Base-by-base conservation (phyloP, 106 monocot species). In the Acorus calamus region DNA sequence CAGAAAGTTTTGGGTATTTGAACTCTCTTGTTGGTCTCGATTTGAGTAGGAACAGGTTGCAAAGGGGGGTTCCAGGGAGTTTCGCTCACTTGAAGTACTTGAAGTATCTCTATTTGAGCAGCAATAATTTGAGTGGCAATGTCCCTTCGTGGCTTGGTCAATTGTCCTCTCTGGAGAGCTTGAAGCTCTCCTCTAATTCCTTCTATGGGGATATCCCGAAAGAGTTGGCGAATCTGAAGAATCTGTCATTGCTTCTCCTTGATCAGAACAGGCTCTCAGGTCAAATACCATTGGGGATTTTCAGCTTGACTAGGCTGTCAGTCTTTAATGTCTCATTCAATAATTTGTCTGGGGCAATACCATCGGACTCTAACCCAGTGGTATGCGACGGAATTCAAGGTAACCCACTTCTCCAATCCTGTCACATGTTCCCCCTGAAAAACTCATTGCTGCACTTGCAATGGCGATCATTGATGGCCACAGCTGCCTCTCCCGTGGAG, bases 131-230 rank as follows among this genome's bases (percentile, higher is more conserved):
- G 12, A 78, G 52, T 60, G 94, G 89, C 43, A 28, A 8, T 3
- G 78, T 88, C 56, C 83, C 92, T 60, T 12, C 53, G 50, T 62
- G 57, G n/a, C 73, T 86, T 14, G 71, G 70, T 54, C 60, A 74
- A 68, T 73, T 86, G 71, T 42, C 43, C 46, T 86, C 86, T 48
- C 77, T 94, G 7, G 42, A 72, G 51, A 54, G 75, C 44, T 55
- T 94, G 53, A 86, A 94, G 66, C 84, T 94, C 55, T 89, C 89
- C 4, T 80, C 77, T 49, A 94, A 94, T 76, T 72, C 73, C 57
- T 77, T 86, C 58, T 65, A 79, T 4, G 89, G 94, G 50, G 76
- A 79, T 55, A 94, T 94, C 62, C 84, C 89, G 8, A 59, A 66
- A 47, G 69, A 62, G 3, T 72, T 86, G 71, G 49, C 63, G 47